phyloP scores from a whole-genome alignment of 2,329 filamentous ascomycete genomes.

The Neonectria coccinea region DNA sequence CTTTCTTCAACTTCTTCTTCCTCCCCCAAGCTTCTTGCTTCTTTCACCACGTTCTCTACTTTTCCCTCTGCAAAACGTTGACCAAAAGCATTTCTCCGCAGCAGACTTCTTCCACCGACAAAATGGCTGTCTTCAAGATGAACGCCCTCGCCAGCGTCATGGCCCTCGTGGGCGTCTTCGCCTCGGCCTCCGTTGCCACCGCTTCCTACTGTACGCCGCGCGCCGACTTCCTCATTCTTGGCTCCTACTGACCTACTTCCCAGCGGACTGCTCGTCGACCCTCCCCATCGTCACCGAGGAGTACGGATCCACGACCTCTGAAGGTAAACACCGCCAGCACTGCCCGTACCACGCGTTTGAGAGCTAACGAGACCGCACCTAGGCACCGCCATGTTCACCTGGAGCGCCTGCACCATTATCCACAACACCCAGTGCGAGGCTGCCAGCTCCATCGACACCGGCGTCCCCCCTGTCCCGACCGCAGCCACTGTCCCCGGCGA shows the following conservation, averaged over 20 bases:
- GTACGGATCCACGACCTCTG: slow-evolving; percentile 48
- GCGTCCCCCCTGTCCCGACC: slow-evolving; percentile 25
- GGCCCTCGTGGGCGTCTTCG: slow-evolving; percentile 39
- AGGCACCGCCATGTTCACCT: slow-evolving; percentile 51
- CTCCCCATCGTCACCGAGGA: slow-evolving; percentile 48
- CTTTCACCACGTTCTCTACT: not conserved
- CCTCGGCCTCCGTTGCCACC: slow-evolving; percentile 30
- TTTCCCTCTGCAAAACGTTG: slow-evolving; percentile 14
- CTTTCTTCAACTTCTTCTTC: slow-evolving; percentile 7
- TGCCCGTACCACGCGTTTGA: not conserved
- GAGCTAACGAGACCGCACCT: not conserved
- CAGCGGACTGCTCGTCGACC: slow-evolving; percentile 47
- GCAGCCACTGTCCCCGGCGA: slow-evolving; percentile 26
- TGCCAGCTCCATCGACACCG: slow-evolving; percentile 44
- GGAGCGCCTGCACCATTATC: slow-evolving; percentile 53
- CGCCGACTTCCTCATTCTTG: not conserved
- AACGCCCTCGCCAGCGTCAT: slow-evolving; percentile 40
- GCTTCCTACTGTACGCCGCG: slow-evolving; percentile 39
- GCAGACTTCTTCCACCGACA: slow-evolving; percentile 31
- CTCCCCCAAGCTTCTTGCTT: not conserved
- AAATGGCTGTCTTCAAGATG: slow-evolving; percentile 49
- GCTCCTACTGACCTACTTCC: slow-evolving; percentile 16
- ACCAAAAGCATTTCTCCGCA: not conserved
- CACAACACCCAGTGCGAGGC: slow-evolving; percentile 51
- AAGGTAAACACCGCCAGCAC: slow-evolving; percentile 41